Conservation (phyloP, 2,329 filamentous ascomycete genomes). For the Xylariaceae sp. region DNA sequence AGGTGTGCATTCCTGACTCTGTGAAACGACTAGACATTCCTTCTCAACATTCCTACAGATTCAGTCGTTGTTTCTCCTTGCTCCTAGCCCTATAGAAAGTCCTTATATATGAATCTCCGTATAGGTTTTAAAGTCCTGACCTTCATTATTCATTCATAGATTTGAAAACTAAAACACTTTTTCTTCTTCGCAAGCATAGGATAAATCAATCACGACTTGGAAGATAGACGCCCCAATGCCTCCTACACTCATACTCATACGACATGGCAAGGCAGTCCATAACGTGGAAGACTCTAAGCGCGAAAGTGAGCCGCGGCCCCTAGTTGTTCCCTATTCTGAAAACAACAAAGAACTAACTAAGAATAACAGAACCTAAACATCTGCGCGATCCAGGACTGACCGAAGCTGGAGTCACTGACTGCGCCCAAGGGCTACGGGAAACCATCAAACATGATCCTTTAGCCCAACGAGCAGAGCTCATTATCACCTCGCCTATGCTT, state of each 20-base stretch:
- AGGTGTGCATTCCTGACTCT: too few species aligned
- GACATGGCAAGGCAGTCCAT: conserved; percentile 75
- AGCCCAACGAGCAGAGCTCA: conserved; percentile 43
- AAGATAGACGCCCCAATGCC: conserved; percentile 43
- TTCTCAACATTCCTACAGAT: too few species aligned
- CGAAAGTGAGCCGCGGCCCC: neutral
- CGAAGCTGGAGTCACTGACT: conserved; percentile 47
- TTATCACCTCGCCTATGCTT: conserved; percentile 62
- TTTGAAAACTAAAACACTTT: too few species aligned
- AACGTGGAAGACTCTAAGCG: conserved; percentile 35
- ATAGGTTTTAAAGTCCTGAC: too few species aligned
- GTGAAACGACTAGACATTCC: too few species aligned
- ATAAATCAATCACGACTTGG: too few species aligned
- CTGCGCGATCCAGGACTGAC: conserved; percentile 51
- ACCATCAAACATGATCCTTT: conserved; percentile 39
- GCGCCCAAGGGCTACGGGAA: conserved; percentile 37
- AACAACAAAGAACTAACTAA: neutral
- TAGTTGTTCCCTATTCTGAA: too few species aligned
- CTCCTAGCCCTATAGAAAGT: too few species aligned
- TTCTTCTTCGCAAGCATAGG: too few species aligned
- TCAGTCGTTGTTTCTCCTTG: too few species aligned
- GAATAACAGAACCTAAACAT: conserved; percentile 39
- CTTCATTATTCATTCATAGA: too few species aligned
- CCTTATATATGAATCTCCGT: too few species aligned
- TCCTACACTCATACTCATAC: conserved; percentile 70